Base-by-base conservation (phyloP, 176 grass and related monocot species). In the Carex scoparia region DNA sequence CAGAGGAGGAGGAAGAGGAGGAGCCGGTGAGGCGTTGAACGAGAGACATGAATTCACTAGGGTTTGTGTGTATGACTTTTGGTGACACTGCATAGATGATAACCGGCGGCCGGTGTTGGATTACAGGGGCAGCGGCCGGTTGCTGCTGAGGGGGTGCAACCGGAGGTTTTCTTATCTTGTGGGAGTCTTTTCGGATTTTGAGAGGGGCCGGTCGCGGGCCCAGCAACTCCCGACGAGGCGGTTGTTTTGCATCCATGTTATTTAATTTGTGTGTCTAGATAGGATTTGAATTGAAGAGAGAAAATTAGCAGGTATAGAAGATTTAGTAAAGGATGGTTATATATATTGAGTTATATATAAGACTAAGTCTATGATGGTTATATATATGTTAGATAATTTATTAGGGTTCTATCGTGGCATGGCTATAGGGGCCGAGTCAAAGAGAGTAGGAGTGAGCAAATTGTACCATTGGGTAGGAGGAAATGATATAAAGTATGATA, bases 1-100 rank as follows among this genome's bases (percentile, higher is more conserved):
- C 48, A 32, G 58, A 1, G 16, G 37, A 4, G 5, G 84, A 69
- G 0, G 85, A 75, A 0, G 89, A 80, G 5, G 88, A 72, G 0
- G 89, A 53, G 4, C 92, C 87, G 4, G 92, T 94, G 85, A 94
- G 89, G 83, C 87, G 92, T 58, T 94, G 92, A 70, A 94, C 92
- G 55, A 94, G 87, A 15, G 92, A 86, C 89, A 87, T 94, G 89
- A 94, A 94, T 65, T 94, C 89, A 79, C 73, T 53, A 32, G 85
- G 83, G 74, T 88, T 79, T 63, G 84, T 88, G 79, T 94, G 92
- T 79, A 94, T 87, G 32, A 94, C 92, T 69, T 86, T 94, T 3
- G 92, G 89, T 1, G 92, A 86, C 19, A 88, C 87, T 31, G 81
- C 72, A 84, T 91, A 91, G 84, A 94, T 94, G 79, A 94, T 91